Base-by-base conservation (phyloP, 1,284 basidiomycete genomes). In the Melampsora americana region DNA sequence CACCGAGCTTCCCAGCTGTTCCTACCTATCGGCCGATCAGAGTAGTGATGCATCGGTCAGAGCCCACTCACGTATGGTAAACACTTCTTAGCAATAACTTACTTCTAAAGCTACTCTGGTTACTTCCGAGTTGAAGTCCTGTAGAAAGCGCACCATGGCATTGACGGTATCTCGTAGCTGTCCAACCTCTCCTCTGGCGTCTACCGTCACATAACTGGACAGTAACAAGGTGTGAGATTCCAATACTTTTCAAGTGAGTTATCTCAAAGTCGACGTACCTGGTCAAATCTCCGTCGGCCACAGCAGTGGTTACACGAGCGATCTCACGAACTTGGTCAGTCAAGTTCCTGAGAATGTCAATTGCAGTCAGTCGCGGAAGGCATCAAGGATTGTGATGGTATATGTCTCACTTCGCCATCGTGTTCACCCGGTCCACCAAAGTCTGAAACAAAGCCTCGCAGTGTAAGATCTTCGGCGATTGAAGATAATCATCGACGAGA, bases 1-100 rank as follows among this genome's bases (percentile, higher is more conserved):
- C 93, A 77, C 94, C 94, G 75, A 96, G 85, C 66, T 94, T 93
- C 82, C 94, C 94, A 82, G 92, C 89, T 5, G 93, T 94, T 39
- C 93, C 92, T 80, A 95, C 71, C 71, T 74, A 28, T 30, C 6
- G 5, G 30, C 12, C 39, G 11, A 42, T 42, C 39, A 12, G 12
- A 42, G 39, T 6, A 42, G n/a, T n/a, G n/a, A n/a, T n/a, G n/a
- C n/a, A 30, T 59, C 56, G 20, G 23, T 9, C 30, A 9, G 30
- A 20, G 53, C 26, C n/a, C 6, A 3, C 53, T 26, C 56, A 14
- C 30, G 1, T 23, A 59, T 16, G 7, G 46, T 5, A 26, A 12
- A 28, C 14, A 18, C 62, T 23, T 65, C 9, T 18, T 12, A 42
- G 44, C 16, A 18, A n/a, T 39, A 66, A 26, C 72, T 68, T 12